phyloP scores from a whole-genome alignment of 2,329 filamentous ascomycete genomes.

The Aspergillus sclerotialis region DNA sequence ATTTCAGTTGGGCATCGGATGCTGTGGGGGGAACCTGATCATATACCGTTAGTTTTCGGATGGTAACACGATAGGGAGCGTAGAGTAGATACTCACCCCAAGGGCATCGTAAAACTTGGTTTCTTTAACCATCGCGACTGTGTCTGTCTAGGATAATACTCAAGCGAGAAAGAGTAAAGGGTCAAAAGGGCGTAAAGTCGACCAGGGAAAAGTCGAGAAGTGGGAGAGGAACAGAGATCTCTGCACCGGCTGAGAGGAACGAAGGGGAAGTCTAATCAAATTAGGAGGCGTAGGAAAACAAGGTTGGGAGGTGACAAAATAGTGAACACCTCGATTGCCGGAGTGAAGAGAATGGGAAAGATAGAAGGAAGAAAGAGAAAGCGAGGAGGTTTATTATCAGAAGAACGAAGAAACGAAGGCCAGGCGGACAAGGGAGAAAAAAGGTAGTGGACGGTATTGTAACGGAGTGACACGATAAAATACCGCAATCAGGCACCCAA shows the following conservation, averaged over 20 bases:
- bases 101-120: slow-evolving; percentile 43
- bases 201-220: too few species aligned
- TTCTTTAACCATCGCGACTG: slow-evolving; percentile 44
- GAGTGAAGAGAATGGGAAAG: slow-evolving; percentile 5
- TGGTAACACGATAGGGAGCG: background rate
- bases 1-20: slow-evolving; percentile 81
- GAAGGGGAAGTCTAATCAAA: background rate
- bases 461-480: slow-evolving; percentile 3
- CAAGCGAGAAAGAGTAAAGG: slow-evolving; percentile 11
- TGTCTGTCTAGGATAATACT: slow-evolving; percentile 4
- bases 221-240: slow-evolving; percentile 6
- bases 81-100: slow-evolving; percentile 30
- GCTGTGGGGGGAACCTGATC: slow-evolving; percentile 67
- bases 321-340: background rate
- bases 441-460: slow-evolving; percentile 1
- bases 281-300: slow-evolving; percentile 4
- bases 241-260: background rate
- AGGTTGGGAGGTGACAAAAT: slow-evolving; percentile 7
- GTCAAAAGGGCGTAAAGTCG: too few species aligned
- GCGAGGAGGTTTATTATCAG: slow-evolving; percentile 3
- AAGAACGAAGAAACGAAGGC: slow-evolving; percentile 6
- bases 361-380: slow-evolving; percentile 7
- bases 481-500: slow-evolving; percentile 5
- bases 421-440: background rate
- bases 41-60: slow-evolving; percentile 4